These are phyloP conservation scores for Phytophthora nicotianae DNA, from an alignment of 352 stramenopile genomes.

Conservation along the genomic window DNA sequence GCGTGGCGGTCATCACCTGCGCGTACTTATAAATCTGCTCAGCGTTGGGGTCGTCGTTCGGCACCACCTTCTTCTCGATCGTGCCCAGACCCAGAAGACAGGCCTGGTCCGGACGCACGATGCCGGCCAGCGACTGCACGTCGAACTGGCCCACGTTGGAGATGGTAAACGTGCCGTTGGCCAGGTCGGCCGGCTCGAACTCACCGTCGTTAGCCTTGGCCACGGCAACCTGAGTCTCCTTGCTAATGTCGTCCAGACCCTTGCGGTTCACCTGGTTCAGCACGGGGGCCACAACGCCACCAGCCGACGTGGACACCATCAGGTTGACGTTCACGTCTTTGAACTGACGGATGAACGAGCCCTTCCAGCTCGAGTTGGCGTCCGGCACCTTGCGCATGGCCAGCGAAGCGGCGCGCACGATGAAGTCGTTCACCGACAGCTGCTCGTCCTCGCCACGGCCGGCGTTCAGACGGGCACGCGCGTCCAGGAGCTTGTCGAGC, in stretches of 20 bases:
- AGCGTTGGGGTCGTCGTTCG: constrained; percentile 82
- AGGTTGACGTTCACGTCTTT: constrained; percentile 96
- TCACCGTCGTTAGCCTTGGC: constrained; percentile 41
- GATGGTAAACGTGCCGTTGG: constrained; percentile 95
- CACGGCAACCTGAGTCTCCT: constrained; percentile 55
- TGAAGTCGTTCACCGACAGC: constrained; percentile 98
- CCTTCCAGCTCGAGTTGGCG: constrained; percentile 87
- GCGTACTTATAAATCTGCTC: constrained; percentile 90
- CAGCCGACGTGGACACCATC: constrained; percentile 66
- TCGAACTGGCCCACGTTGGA: constrained; percentile 98
- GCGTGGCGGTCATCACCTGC: constrained; percentile 94
- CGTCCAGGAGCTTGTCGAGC: constrained; percentile 91
- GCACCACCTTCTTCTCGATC: constrained; percentile 96
- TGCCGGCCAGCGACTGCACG: constrained; percentile 93
- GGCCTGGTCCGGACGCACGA: constrained; percentile 93
- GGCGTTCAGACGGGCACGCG: constrained; percentile 92
- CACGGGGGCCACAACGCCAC: constrained; percentile 97
- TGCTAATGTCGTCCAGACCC: constrained; percentile 61
- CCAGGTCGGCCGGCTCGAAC: constrained; percentile 59
- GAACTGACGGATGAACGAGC: constrained; percentile 95
- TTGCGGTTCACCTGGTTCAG: constrained; percentile 83
- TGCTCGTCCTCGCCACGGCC: constrained; percentile 91
- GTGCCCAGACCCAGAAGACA: constrained; percentile 94
- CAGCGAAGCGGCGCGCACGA: constrained; percentile 96
- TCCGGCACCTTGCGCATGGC: constrained; percentile 97